phyloP scores from a whole-genome alignment of 345 rosid species.

The Schrenkiella parvula region DNA sequence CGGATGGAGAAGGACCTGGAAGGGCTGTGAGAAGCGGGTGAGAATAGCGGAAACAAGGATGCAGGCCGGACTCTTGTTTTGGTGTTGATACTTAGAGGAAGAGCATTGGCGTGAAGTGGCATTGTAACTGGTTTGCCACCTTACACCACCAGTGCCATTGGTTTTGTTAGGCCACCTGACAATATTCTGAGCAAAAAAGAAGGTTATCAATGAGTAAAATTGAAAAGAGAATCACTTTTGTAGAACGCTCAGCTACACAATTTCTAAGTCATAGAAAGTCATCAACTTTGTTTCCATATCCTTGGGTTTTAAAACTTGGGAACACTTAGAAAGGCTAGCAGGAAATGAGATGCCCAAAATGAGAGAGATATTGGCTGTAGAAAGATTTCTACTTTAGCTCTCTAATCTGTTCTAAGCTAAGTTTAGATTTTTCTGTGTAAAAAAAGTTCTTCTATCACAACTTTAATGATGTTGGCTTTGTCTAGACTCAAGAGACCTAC shows the following conservation, averaged over 20 bases:
- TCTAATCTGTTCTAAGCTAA: background rate
- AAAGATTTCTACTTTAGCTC: background rate
- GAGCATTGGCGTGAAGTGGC: conserved; percentile 19
- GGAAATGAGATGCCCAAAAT: background rate
- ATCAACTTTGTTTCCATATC: background rate
- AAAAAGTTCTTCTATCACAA: background rate
- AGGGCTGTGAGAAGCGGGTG: conserved; percentile 22
- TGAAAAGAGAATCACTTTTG: background rate
- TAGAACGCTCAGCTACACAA: background rate
- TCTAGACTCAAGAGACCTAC: background rate
- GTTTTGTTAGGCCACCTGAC: background rate
- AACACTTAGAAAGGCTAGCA: background rate
- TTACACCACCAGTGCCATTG: conserved; percentile 25
- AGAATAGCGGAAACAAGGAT: conserved; percentile 23
- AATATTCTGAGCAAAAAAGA: background rate
- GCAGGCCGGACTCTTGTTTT: background rate
- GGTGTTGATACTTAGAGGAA: conserved; percentile 26
- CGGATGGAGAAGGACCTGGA: conserved; percentile 13
- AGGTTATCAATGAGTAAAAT: background rate
- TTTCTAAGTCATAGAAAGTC: background rate
- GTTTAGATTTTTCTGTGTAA: background rate
- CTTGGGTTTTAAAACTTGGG: background rate
- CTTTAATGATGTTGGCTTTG: background rate
- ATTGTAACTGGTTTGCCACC: conserved; percentile 18
- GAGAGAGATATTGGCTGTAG: background rate